Conservation (phyloP, 2,329 filamentous ascomycete genomes). For the Verticillium nonalfalfae region DNA sequence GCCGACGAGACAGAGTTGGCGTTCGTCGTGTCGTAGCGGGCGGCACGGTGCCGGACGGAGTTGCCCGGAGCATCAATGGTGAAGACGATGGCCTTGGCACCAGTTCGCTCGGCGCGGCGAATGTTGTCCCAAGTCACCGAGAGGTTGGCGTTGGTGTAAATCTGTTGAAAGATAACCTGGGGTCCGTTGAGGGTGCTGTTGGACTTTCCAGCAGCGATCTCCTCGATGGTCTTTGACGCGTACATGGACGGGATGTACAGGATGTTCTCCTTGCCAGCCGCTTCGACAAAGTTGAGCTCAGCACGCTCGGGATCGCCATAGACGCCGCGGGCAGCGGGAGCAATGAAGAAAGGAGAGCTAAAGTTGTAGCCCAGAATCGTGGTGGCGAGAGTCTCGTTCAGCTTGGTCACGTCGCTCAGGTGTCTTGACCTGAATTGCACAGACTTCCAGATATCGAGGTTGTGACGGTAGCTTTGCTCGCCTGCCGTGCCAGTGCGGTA, state of each 20-base stretch:
- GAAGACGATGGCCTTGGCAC: constrained; percentile 29
- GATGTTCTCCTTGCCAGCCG: constrained; percentile 35
- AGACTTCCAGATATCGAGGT: constrained; percentile 41
- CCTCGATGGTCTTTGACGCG: constrained; percentile 25
- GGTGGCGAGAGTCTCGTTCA: constrained; percentile 27
- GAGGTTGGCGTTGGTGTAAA: constrained; percentile 25
- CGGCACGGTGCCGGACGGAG: constrained; percentile 14
- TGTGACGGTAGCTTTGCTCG: constrained; percentile 43
- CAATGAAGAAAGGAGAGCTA: constrained; percentile 41
- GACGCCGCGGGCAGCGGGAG: constrained; percentile 35
- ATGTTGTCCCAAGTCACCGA: constrained; percentile 24
- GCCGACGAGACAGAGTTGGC: constrained; percentile 12
- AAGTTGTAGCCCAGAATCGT: constrained; percentile 40
- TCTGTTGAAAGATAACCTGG: constrained; percentile 26
- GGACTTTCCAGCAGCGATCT: constrained; percentile 21
- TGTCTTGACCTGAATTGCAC: constrained; percentile 35
- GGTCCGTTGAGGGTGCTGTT: constrained; percentile 16
- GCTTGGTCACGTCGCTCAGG: constrained; percentile 27
- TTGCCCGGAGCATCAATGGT: constrained; percentile 23
- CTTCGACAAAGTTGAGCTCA: constrained; percentile 41
- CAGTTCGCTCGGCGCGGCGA: constrained; percentile 22
- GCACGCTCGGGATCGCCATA: constrained; percentile 33
- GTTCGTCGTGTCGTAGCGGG: constrained; percentile 13
- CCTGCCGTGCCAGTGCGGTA: constrained; percentile 42
- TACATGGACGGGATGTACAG: constrained; percentile 28